Evolutionary conservation across 2,329 filamentous ascomycete species (phyloP).

Genomic region (Fusarium pseudonygamai): DNA sequence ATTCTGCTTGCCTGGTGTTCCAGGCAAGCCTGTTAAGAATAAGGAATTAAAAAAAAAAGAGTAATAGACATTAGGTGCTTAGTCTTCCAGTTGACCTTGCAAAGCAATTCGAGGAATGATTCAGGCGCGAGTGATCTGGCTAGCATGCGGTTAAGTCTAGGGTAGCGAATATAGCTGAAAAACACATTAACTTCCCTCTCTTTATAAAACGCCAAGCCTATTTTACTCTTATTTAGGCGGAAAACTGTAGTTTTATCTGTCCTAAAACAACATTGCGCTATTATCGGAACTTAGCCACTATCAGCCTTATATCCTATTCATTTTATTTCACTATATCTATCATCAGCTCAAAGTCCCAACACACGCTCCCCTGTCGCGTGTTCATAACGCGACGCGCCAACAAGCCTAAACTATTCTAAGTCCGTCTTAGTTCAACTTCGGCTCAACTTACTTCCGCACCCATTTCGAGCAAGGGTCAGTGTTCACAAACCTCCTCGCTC

Average conservation of each 20-base stretch:
- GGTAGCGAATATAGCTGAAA: not conserved
- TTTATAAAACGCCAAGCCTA: too few relatives aligned
- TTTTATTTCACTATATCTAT: too few relatives aligned
- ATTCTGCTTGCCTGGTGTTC: not conserved
- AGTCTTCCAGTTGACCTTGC: not conserved
- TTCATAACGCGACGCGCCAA: not conserved
- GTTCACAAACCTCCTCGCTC: not conserved
- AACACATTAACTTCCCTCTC: too few relatives aligned
- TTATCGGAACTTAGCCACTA: too few relatives aligned
- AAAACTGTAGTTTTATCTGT: not conserved
- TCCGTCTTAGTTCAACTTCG: not conserved
- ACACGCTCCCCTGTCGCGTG: not conserved
- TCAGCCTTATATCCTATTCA: not conserved
- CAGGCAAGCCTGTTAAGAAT: not conserved
- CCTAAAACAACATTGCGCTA: too few relatives aligned
- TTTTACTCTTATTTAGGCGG: too few relatives aligned
- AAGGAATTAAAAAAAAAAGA: not conserved
- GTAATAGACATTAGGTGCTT: not conserved
- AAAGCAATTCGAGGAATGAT: not conserved
- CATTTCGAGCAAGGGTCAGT: not conserved
- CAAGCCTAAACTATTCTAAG: rapidly evolving
- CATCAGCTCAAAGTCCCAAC: not conserved
- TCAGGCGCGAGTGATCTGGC: not conserved
- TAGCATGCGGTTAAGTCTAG: not conserved
- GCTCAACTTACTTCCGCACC: not conserved